Evolutionary conservation across 306 rosid genomes (phyloP), one percentile per base, ranked within the genome.

Genomic region (Vachellia collinsii): DNA sequence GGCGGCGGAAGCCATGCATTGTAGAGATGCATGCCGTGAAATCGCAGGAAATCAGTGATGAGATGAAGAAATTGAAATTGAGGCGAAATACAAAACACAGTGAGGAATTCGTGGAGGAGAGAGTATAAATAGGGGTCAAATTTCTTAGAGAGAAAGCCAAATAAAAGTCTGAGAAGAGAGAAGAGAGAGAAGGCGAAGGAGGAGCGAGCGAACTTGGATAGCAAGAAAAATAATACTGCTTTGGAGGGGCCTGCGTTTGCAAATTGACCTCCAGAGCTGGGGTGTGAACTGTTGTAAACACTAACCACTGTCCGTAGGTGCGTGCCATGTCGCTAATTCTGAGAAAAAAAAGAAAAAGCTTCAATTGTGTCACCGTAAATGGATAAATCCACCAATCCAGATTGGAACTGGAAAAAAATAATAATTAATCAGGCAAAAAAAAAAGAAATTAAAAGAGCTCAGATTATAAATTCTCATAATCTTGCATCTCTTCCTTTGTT

Each of bases 1-100:
- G 99, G 99, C 65, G 97, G 94, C 3, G 99, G 99, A 22, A 95
- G 92, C 99, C 99, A 95, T 71, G 94, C 99, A 91, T 95, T 95
- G 88, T 93, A 90, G 75, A 93, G 97, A 91, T 95, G 99, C 99
- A 95, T 90, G 50, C 8, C 13, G 29, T 16, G 56, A n/a, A 62
- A 17, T 3, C 0, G 42, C 13, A 17, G 51, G 25, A 68, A 39
- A 68, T 46, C 41, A 37, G 77, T 16, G 41, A 62, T 4, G 65
- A 13, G 11, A 46, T 46, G 39, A 25, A 10, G 81, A 50, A 84
- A 71, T 77, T 72, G 6, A 39, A 70, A 23, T 19, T 51, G 62
- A 25, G 9, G 23, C 46, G 59, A n/a, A 44, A 34, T 17, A 38
- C 42, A 38, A 3, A 14, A 38, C 16, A 38, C 8, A 41, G 14